Percentiles rank a stretch among this genome's conserved stretches.
phyloP scores from a whole-genome alignment of 192 early-diverging fungal species.

The Podila verticillata region DNA sequence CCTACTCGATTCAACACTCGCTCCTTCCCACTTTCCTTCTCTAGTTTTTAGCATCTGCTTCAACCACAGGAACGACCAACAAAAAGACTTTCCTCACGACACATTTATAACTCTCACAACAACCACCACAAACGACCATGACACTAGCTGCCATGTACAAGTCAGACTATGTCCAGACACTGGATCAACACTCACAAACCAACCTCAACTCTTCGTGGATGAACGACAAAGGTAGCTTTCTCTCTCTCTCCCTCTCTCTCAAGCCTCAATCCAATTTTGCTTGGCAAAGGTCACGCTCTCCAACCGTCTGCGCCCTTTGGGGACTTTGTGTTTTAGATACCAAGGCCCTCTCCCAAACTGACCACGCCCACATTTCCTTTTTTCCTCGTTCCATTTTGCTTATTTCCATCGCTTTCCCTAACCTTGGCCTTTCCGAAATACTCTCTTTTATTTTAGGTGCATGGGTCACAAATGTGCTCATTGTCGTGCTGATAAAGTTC shows the following conservation, averaged over 20 bases:
- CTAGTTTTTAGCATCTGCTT: too few relatives aligned
- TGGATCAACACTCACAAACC: constrained; percentile 62
- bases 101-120: background rate
- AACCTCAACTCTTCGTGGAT: constrained; percentile 69
- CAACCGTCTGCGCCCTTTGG: too few relatives aligned
- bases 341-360: too few relatives aligned
- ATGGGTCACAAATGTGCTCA: constrained; percentile 87
- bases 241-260: background rate
- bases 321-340: too few relatives aligned
- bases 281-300: too few relatives aligned
- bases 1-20: too few relatives aligned
- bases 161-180: constrained; percentile 48
- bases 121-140: constrained; percentile 5
- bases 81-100: background rate
- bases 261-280: too few relatives aligned
- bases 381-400: too few relatives aligned
- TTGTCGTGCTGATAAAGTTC: constrained; percentile 80
- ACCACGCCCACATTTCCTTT: too few relatives aligned
- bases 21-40: too few relatives aligned
- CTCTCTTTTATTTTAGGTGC: constrained; percentile 74
- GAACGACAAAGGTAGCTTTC: constrained; percentile 61
- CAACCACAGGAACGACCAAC: background rate
- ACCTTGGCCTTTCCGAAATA: too few relatives aligned
- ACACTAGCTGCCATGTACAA: constrained; percentile 50
- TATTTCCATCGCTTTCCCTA: too few relatives aligned